A percentile compares a stretch with the other conserved stretches of the same genome.
These are phyloP conservation scores for Hyphopichia khmerensis DNA, from an alignment of 1,139 yeast genomes.

Conservation along the genomic window DNA sequence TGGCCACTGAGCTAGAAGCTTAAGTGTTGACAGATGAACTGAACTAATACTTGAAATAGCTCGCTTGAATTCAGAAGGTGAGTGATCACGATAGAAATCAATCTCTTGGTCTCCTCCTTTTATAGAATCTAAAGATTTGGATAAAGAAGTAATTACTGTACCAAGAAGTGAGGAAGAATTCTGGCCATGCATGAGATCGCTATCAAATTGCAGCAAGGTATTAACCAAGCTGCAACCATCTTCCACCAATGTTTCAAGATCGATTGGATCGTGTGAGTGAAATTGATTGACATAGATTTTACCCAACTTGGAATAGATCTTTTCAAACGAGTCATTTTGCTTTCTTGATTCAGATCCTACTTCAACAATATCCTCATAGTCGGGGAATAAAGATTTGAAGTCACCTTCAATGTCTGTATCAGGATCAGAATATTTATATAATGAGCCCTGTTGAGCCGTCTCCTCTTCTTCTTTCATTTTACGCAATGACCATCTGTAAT, in stretches of 20 bases:
- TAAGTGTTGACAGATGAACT: constrained; percentile 45
- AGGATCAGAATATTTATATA: constrained; percentile 63
- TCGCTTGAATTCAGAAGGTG: constrained; percentile 56
- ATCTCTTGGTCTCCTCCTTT: constrained; percentile 26
- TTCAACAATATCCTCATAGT: constrained; percentile 67
- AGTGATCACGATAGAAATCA: constrained; percentile 71
- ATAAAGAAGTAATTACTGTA: constrained; percentile 41
- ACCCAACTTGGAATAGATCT: constrained; percentile 30
- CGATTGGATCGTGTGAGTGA: constrained; percentile 7
- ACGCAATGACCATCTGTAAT: constrained; percentile 80
- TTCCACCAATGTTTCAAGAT: constrained; percentile 30
- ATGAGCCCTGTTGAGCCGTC: constrained; percentile 56
- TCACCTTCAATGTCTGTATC: constrained; percentile 71
- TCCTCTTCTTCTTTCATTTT: constrained; percentile 64
- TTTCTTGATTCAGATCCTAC: constrained; percentile 20
- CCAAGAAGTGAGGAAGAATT: constrained; percentile 39
- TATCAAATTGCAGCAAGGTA: constrained; percentile 16
- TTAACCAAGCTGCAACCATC: constrained; percentile 43
- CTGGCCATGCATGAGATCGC: constrained; percentile 19
- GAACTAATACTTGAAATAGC: constrained; percentile 55
- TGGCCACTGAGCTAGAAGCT: constrained; percentile 78
- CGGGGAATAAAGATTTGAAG: constrained; percentile 78
- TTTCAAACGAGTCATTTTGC: constrained; percentile 23
- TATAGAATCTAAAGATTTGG: constrained; percentile 23
- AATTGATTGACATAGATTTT: constrained; percentile 29